These are phyloP conservation scores for Cytospora paraplurivora DNA, from an alignment of 2,329 filamentous ascomycete species.

Conservation along the genomic window DNA sequence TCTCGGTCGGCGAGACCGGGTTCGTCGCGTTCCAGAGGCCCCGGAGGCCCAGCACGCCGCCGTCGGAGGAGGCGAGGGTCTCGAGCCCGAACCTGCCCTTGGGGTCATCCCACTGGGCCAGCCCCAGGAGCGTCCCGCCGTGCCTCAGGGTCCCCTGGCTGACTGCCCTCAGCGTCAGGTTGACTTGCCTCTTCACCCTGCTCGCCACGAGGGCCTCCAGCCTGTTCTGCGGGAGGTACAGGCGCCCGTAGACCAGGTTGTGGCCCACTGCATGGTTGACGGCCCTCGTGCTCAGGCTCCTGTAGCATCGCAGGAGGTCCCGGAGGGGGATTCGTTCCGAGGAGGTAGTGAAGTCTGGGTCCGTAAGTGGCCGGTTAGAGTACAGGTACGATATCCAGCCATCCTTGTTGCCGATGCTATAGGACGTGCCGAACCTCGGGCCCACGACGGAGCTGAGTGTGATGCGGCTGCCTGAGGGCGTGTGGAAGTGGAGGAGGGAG, in stretches of 20 bases:
- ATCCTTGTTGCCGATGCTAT: constrained; percentile 89
- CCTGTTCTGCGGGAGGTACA: constrained; percentile 82
- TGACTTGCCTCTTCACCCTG: constrained; percentile 73
- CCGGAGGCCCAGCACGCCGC: constrained; percentile 81
- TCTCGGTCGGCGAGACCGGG: constrained; percentile 31
- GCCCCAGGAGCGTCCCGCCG: constrained; percentile 72
- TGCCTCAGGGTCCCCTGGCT: constrained; percentile 71
- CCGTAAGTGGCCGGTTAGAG: constrained; percentile 76
- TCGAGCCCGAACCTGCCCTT: constrained; percentile 75
- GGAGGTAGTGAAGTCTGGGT: constrained; percentile 61
- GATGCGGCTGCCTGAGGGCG: constrained; percentile 80
- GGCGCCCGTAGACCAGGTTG: constrained; percentile 71
- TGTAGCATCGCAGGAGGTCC: constrained; percentile 79
- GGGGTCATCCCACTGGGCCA: constrained; percentile 80
- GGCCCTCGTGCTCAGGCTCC: constrained; percentile 61
- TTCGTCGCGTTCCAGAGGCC: constrained; percentile 75
- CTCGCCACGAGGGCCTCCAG: constrained; percentile 85
- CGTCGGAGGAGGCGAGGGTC: constrained; percentile 89
- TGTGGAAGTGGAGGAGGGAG: constrained; percentile 80
- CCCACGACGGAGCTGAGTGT: constrained; percentile 90
- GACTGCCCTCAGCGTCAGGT: constrained; percentile 79
- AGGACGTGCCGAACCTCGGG: constrained; percentile 91
- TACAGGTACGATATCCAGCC: constrained; percentile 97
- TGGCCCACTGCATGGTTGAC: constrained; percentile 27
- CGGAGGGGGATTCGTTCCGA: constrained; percentile 77